phyloP scores from a whole-genome alignment of 176 grass and related monocot species.

The Bonia amplexicaulis region DNA sequence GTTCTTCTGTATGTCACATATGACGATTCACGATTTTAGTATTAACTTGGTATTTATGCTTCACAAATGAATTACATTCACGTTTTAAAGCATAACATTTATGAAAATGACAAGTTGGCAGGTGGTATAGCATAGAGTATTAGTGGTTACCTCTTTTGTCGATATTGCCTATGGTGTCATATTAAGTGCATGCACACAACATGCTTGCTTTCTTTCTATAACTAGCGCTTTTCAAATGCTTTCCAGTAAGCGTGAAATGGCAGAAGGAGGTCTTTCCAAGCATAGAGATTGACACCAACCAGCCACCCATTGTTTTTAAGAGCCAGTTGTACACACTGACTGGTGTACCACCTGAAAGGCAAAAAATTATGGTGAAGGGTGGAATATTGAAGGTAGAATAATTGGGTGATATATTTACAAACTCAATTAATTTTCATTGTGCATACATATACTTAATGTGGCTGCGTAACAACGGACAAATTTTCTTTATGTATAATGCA shows the following conservation, averaged over 20 bases:
- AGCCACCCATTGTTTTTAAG: slow-evolving; percentile 93
- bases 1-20: not conserved
- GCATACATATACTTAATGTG: not conserved
- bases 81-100: not conserved
- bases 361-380: slow-evolving; percentile 99
- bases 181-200: slow-evolving; percentile 6
- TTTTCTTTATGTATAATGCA: slow-evolving; percentile 42
- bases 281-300: slow-evolving; percentile 87
- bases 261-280: slow-evolving; percentile 77
- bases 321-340: slow-evolving; percentile 87
- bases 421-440: no score
- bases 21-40: not conserved
- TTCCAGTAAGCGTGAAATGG: slow-evolving; percentile 97
- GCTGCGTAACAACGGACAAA: slow-evolving; percentile 10
- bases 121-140: not conserved
- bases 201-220: not conserved
- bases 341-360: slow-evolving; percentile 87
- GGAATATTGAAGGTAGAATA: slow-evolving; percentile 83
- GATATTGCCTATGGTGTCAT: not conserved
- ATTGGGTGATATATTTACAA: slow-evolving; percentile 13
- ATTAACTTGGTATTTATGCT: not conserved
- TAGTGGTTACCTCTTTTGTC: not conserved
- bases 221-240: slow-evolving; percentile 24
- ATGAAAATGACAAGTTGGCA: not conserved
- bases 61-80: not conserved